Evolutionary conservation across 1,284 basidiomycete species (phyloP).

Genomic region (Tilletia setariae): DNA sequence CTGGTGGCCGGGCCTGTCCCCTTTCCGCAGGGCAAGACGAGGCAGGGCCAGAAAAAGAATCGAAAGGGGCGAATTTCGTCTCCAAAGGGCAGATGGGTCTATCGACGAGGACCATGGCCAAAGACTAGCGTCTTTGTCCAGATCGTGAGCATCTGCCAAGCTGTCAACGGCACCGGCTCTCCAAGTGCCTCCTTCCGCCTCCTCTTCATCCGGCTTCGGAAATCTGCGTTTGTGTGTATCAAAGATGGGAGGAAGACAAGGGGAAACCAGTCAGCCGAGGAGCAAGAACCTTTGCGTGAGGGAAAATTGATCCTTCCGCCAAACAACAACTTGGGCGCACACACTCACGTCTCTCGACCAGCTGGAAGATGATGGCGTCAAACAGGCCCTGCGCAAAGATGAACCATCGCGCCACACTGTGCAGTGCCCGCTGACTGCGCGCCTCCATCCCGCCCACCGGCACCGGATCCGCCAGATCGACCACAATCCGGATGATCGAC

Average conservation of each 20-base stretch:
- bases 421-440: conserved; percentile 31
- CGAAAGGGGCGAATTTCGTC: too few relatives aligned
- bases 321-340: neutral
- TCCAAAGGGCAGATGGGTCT: neutral
- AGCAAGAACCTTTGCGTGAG: too few relatives aligned
- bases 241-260: too few relatives aligned
- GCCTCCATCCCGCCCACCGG: conserved; percentile 12
- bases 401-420: conserved; percentile 33
- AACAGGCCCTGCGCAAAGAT: conserved; percentile 46
- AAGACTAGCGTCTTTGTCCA: conserved; percentile 11
- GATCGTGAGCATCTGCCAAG: conserved; percentile 1
- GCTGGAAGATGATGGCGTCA: conserved; percentile 47
- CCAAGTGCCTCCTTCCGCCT: conserved; percentile 35
- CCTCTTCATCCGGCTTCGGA: conserved; percentile 39
- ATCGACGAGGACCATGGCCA: neutral
- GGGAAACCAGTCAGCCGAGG: neutral
- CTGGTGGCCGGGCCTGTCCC: too few relatives aligned
- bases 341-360: conserved; percentile 32
- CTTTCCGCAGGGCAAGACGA: too few relatives aligned
- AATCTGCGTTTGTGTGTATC: too few relatives aligned
- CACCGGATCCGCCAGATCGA: conserved; percentile 31
- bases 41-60: too few relatives aligned
- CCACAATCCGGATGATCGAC: conserved; percentile 35
- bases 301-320: too few relatives aligned
- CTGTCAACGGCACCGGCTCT: conserved; percentile 21